Base-by-base conservation (phyloP, 257 asterid genomes). In the Solanum appendiculatum region DNA sequence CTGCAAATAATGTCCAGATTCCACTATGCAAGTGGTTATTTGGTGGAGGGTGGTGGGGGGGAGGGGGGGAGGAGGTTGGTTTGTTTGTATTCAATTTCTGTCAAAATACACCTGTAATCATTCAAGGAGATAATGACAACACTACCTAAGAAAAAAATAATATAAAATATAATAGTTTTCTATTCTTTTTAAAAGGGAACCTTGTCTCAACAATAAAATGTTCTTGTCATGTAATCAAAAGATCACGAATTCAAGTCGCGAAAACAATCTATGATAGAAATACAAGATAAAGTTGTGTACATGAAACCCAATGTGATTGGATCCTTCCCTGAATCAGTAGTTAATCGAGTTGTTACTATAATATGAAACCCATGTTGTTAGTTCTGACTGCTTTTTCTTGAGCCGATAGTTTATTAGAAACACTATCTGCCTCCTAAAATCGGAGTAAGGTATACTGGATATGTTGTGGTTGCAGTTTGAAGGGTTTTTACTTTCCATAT, bases 1-100 rank as follows among this genome's bases (percentile, higher is more conserved):
- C 66, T 80, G 85, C 44, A 80, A 80, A 48, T 84, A 81, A 86
- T 86, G 90, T 51, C 86, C 70, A 68, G 86, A 82, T 86, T 80
- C 84, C 84, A 46, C 84, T 80, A 2, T 80, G 77, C 64, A n/a
- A 83, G 89, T 86, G 86, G 64, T 80, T 46, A 1, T 29, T 46
- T 80, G 77, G 40, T 69, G 63, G 60, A 16, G n/a, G 15, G 54
- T 8, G 9, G 18, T 13, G n/a, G 86, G 58, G 75, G 40, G 63
- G 58, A 13, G 51, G 5, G 36, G 27, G 12, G 3, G 25, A 0
- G 42, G 44, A 80, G 83, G 86, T 21, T 74, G 44, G 68, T 82
- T 88, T 86, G 86, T 78, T 78, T 80, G 73, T 46, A 72, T 80
- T 86, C 58, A 85, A 84, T 81, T 86, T 33, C 82, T 73, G 84